These are phyloP conservation scores for Deakozyma indianensis DNA, from an alignment of 805 yeast genomes.

Conservation along the genomic window DNA sequence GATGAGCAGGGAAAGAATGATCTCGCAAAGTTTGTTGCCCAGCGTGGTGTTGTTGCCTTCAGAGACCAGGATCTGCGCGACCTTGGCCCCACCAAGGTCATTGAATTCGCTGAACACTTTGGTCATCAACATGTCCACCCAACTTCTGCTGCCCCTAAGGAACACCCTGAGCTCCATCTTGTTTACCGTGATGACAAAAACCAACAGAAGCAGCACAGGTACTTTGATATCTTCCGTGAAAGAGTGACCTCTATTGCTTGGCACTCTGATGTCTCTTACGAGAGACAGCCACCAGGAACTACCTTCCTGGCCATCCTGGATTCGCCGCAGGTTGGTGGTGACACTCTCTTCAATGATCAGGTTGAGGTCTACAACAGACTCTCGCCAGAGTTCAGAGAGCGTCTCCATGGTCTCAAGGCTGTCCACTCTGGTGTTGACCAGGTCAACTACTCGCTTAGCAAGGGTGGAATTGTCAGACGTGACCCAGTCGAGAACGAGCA, in stretches of 20 bases:
- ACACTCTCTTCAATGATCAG: conserved; percentile 62
- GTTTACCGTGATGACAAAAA: conserved; percentile 35
- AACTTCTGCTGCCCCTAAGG: conserved; percentile 58
- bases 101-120: conserved; percentile 45
- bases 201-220: conserved; percentile 1
- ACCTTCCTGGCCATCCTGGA: conserved; percentile 55
- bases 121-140: conserved; percentile 66
- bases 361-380: conserved; percentile 58
- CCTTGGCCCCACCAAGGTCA: conserved; percentile 15
- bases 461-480: conserved; percentile 34
- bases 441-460: conserved; percentile 30
- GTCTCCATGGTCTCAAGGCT: conserved; percentile 46
- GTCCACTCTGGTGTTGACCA: conserved; percentile 51
- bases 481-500: conserved; percentile 35
- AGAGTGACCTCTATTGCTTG: conserved; percentile 25
- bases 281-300: conserved; percentile 56
- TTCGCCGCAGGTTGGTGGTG: conserved; percentile 54
- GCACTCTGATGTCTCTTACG: conserved; percentile 69
- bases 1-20: conserved; percentile 43
- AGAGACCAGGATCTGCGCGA: conserved; percentile 51
- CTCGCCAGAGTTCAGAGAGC: conserved; percentile 47
- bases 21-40: conserved; percentile 50
- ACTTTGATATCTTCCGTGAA: conserved; percentile 10
- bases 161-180: conserved; percentile 53
- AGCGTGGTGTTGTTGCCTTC: conserved; percentile 53